Conservation (phyloP, 2,329 filamentous ascomycete genomes). For the Colletotrichum somersetense region DNA sequence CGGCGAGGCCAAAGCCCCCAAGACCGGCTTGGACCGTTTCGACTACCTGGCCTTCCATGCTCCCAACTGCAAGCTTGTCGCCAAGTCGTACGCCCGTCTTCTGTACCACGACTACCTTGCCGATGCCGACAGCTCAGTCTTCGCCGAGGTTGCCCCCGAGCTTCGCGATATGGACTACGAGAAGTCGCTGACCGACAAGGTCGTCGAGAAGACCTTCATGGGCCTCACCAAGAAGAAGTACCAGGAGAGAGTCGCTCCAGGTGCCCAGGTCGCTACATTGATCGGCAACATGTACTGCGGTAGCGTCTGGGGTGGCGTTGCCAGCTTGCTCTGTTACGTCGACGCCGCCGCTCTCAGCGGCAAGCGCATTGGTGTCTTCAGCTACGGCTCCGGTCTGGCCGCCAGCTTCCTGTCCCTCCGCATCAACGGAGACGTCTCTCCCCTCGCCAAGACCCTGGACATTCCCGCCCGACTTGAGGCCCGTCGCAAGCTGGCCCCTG, state of each 20-base stretch:
- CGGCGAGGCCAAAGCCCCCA: constrained; percentile 54
- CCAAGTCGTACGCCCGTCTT: constrained; percentile 86
- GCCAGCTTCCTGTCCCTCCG: constrained; percentile 81
- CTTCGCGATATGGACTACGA: constrained; percentile 83
- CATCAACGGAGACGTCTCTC: constrained; percentile 76
- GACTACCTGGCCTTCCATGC: constrained; percentile 88
- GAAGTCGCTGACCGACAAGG: constrained; percentile 84
- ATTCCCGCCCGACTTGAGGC: constrained; percentile 76
- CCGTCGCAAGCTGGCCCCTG: constrained; percentile 75
- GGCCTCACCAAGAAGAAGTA: constrained; percentile 85
- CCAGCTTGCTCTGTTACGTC: constrained; percentile 75
- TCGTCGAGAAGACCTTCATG: constrained; percentile 90
- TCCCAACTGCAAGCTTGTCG: constrained; percentile 87
- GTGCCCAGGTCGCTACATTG: constrained; percentile 81
- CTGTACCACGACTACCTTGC: constrained; percentile 88
- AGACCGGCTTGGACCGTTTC: constrained; percentile 81
- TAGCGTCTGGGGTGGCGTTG: constrained; percentile 83
- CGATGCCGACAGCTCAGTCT: constrained; percentile 75
- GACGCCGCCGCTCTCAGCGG: constrained; percentile 73
- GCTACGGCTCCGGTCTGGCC: constrained; percentile 82
- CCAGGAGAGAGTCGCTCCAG: constrained; percentile 79
- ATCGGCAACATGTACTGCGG: constrained; percentile 78
- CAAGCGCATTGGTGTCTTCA: constrained; percentile 82
- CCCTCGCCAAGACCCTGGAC: constrained; percentile 76
- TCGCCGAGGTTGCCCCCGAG: constrained; percentile 81